phyloP scores from a whole-genome alignment of 2,329 filamentous ascomycete genomes.

The Colletotrichum costaricense region DNA sequence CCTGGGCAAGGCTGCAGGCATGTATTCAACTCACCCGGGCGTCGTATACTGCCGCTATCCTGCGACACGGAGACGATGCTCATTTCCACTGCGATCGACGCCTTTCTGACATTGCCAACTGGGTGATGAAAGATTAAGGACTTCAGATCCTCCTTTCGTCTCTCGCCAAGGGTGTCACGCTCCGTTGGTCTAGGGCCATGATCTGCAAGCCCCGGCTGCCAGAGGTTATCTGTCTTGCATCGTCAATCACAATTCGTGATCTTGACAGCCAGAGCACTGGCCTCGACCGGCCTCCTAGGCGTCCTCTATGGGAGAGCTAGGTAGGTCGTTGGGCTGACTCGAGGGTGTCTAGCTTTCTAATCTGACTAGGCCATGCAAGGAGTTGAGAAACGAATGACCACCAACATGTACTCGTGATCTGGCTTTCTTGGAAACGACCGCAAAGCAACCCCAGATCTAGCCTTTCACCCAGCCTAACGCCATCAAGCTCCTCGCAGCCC shows the following conservation, averaged over 20 bases:
- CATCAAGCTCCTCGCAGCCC: not conserved
- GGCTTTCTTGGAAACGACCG: constrained; percentile 15
- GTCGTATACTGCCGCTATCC: not conserved
- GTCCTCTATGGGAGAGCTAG: not conserved
- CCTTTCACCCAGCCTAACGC: not conserved
- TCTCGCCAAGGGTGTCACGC: constrained; percentile 18
- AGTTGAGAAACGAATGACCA: not conserved
- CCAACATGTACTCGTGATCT: not conserved
- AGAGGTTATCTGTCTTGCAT: not conserved
- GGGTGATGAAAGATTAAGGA: constrained; percentile 1
- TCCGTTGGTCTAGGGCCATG: constrained; percentile 6
- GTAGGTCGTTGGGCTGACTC: constrained; percentile 2
- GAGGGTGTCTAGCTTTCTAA: not conserved
- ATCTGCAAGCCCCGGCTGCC: constrained; percentile 10
- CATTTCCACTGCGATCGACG: constrained; percentile 18
- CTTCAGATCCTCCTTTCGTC: not conserved
- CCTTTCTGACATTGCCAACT: constrained; percentile 23
- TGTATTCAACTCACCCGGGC: constrained; percentile 15
- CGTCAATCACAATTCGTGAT: constrained; percentile 12
- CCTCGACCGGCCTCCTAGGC: not conserved
- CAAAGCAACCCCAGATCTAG: not conserved
- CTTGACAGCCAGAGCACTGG: constrained; percentile 12
- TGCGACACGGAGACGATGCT: constrained; percentile 25
- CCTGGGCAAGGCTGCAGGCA: constrained; percentile 8
- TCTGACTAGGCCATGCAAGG: not conserved